Evolutionary conservation across 2,329 filamentous ascomycete genomes (phyloP), one percentile per base, ranked within the genome.

Genomic region (Diaporthe nobilis): DNA sequence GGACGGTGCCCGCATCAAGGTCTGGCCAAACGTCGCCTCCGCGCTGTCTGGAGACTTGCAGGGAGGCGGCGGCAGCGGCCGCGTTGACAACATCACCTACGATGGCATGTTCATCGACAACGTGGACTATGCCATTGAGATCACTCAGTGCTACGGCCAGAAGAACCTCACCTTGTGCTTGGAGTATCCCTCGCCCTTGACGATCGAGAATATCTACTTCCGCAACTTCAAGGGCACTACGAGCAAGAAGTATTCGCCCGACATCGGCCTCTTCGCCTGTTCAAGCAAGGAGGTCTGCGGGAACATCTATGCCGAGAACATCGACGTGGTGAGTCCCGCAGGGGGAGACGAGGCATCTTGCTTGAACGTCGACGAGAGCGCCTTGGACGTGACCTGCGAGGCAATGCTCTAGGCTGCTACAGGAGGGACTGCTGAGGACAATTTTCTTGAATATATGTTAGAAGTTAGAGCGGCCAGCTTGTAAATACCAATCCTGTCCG

Each of bases 1-100:
- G 72, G 90, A 94, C 78, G 92, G 91, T 42, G 93, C 92, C 0
- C 90, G 93, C 76, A 94, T 95, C 85, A 94, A 94, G 83, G 92
- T 94, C 73, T 94, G 82, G 78, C 81, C 82, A 42, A 78, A 81
- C 71, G 58, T 76, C 37, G 74, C 79, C 12, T 79, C 80, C 20
- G 77, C 74, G 5, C 34, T 81, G 61, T 80, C 88, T 2, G 87
- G 85, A 39, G 88, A 90, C 70, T 85, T 91, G 0, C 88, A 90
- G 80, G 90, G 89, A 6, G 91, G 90, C 60, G 91, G 91, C 34
- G 91, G 91, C 51, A 83, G 82, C 7, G 91, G 91, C n/a, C 84
- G 84, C 44, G 90, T 93, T 67, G 85, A 86, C 76, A 93, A 93
- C 82, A 85, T 92, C 76, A 92, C 90, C 2, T 92, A 90, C 81